phyloP scores from a whole-genome alignment of 768 basidiomycete genomes.

The Phaeotremella fagi region DNA sequence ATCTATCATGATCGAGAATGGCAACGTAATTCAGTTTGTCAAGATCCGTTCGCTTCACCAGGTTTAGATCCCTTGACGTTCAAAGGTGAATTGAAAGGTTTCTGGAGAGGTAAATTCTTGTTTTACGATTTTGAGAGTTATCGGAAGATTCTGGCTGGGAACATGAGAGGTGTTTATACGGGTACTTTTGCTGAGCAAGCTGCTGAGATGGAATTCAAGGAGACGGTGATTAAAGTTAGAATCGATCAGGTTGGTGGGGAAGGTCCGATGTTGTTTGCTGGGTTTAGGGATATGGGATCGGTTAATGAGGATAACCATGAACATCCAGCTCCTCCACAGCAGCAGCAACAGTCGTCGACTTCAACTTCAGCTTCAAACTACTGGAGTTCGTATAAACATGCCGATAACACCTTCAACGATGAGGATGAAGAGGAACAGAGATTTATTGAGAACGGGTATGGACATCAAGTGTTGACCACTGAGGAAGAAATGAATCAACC shows the following conservation, averaged over 20 bases:
- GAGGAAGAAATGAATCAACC: slow-evolving; percentile 19
- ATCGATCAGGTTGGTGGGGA: slow-evolving; percentile 39
- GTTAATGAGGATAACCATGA: no score
- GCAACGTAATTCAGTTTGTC: slow-evolving; percentile 40
- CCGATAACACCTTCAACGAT: no score
- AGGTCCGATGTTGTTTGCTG: slow-evolving; percentile 34
- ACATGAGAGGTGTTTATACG: slow-evolving; percentile 41
- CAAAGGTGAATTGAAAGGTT: slow-evolving; percentile 29
- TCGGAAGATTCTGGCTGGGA: slow-evolving; percentile 31
- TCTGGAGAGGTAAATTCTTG: slow-evolving; percentile 43
- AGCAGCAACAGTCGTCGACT: no score
- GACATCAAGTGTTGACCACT: slow-evolving; percentile 28
- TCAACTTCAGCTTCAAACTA: no score
- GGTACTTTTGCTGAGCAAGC: slow-evolving; percentile 39
- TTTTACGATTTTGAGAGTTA: slow-evolving; percentile 44
- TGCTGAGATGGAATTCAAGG: slow-evolving; percentile 34
- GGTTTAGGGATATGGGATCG: slow-evolving; percentile 25
- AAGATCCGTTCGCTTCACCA: slow-evolving; percentile 36
- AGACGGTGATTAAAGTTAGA: slow-evolving; percentile 38
- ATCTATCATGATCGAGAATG: slow-evolving; percentile 39
- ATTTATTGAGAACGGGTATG: slow-evolving; percentile 31
- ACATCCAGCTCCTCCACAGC: no score
- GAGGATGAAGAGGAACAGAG: slow-evolving; percentile 22
- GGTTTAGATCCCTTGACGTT: slow-evolving; percentile 37
- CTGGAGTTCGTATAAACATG: no score